These are phyloP conservation scores for Sanghuangporus weigelae DNA, from an alignment of 1,284 basidiomycete genomes.

Conservation along the genomic window DNA sequence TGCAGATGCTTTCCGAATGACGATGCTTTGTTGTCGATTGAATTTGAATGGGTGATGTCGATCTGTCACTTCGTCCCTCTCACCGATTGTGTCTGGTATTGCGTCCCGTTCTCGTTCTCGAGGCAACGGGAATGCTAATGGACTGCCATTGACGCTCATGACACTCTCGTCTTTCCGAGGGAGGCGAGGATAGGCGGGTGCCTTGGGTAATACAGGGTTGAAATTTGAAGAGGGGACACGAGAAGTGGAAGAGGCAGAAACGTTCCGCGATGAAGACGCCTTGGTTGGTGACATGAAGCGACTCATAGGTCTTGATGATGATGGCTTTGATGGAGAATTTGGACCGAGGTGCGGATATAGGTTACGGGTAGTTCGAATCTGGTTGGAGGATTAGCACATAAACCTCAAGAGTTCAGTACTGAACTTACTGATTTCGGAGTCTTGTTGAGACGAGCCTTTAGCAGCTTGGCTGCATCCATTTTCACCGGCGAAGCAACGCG, in stretches of 20 bases:
- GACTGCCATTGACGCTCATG: slow-evolving; percentile 73
- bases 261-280: slow-evolving; percentile 26
- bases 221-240: slow-evolving; percentile 63
- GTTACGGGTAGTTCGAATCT: slow-evolving; percentile 22
- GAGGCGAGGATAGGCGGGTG: slow-evolving; percentile 49
- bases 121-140: slow-evolving; percentile 49
- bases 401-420: neutral
- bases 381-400: neutral
- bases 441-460: slow-evolving; percentile 13
- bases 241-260: slow-evolving; percentile 22
- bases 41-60: slow-evolving; percentile 33
- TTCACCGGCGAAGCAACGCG: slow-evolving; percentile 14
- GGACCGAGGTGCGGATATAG: slow-evolving; percentile 22
- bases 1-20: slow-evolving; percentile 55
- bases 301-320: slow-evolving; percentile 24
- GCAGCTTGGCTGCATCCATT: slow-evolving; percentile 11
- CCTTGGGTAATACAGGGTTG: slow-evolving; percentile 61
- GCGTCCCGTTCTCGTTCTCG: slow-evolving; percentile 24
- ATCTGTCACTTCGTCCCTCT: slow-evolving; percentile 22
- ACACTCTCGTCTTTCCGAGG: slow-evolving; percentile 67
- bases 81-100: slow-evolving; percentile 12
- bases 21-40: slow-evolving; percentile 48
- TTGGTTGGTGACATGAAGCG: slow-evolving; percentile 24
- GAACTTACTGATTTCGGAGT: slow-evolving; percentile 12
- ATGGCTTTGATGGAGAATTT: slow-evolving; percentile 4